These are phyloP conservation scores for Aspergillus vadensis DNA, from an alignment of 2,329 filamentous ascomycete genomes.

Conservation along the genomic window DNA sequence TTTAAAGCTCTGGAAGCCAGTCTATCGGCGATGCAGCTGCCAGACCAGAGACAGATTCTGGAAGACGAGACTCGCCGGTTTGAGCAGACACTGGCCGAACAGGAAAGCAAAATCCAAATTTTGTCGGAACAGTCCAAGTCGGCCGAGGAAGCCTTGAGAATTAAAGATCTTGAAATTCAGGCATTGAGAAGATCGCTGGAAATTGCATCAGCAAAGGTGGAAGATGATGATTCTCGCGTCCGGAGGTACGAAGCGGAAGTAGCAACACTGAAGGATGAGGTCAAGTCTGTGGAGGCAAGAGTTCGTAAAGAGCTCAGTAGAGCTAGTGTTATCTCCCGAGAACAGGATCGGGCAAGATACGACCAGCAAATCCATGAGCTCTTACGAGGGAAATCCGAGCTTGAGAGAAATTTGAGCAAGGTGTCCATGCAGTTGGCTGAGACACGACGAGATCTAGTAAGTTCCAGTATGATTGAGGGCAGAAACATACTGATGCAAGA, in stretches of 20 bases:
- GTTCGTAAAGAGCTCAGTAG: conserved; percentile 35
- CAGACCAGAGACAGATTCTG: conserved; percentile 20
- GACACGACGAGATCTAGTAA: conserved; percentile 30
- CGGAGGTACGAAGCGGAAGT: conserved; percentile 27
- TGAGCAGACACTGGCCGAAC: conserved; percentile 25
- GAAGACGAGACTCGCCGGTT: conserved; percentile 29
- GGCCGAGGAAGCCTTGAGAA: conserved; percentile 18
- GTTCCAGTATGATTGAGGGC: background rate
- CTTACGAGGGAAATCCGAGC: conserved; percentile 27
- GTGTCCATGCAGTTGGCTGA: conserved; percentile 25
- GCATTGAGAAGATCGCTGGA: conserved; percentile 25
- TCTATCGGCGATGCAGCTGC: conserved; percentile 24
- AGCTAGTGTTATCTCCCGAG: conserved; percentile 32
- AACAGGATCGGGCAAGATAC: conserved; percentile 31
- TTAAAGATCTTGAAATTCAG: conserved; percentile 24
- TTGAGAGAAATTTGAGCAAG: conserved; percentile 22
- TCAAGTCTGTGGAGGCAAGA: conserved; percentile 25
- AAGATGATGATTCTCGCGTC: conserved; percentile 21
- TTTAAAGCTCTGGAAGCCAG: conserved; percentile 25
- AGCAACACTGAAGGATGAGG: conserved; percentile 22
- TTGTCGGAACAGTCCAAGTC: conserved; percentile 20
- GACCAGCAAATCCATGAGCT: conserved; percentile 33
- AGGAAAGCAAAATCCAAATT: conserved; percentile 30
- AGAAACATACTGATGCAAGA: too few species aligned
- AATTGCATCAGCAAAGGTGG: conserved; percentile 13